Conservation (phyloP, 345 rosid species). For the Lepidium sativum region DNA sequence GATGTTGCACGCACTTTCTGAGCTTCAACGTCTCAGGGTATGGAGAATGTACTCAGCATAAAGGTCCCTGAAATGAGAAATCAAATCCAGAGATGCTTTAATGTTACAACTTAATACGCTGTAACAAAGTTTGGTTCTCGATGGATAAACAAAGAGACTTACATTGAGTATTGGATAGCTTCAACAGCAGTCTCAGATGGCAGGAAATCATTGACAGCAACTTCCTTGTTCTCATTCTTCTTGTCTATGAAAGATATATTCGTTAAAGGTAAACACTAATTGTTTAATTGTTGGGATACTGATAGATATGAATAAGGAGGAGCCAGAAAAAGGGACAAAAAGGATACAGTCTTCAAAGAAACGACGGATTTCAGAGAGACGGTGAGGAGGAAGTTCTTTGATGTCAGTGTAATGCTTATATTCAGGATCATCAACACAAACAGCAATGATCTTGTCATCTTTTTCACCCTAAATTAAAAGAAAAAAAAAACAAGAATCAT, state of each 20-base stretch:
- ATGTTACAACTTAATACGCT: no score
- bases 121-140: no score
- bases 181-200: constrained; percentile 56
- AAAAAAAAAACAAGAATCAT: no score
- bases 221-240: constrained; percentile 96
- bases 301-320: not conserved
- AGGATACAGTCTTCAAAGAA: constrained; percentile 94
- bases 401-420: constrained; percentile 80
- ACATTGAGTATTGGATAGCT: constrained; percentile 94
- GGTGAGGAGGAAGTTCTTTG: constrained; percentile 92
- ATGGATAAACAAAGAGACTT: constrained; percentile 1
- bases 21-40: constrained; percentile 55
- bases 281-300: no score
- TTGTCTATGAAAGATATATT: constrained; percentile 42
- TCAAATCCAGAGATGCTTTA: no score
- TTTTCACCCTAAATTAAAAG: no score
- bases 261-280: no score
- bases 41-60: constrained; percentile 77
- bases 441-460: constrained; percentile 92
- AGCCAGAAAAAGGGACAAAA: no score
- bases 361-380: constrained; percentile 88
- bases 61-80: constrained; percentile 51
- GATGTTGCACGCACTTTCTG: no score
- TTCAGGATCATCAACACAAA: constrained; percentile 97
- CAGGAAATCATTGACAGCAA: constrained; percentile 83